A percentile compares a stretch with the other conserved stretches of the same genome.
phyloP scores from a whole-genome alignment of 2,329 filamentous ascomycete genomes.

The Trichoderma pleuroti region DNA sequence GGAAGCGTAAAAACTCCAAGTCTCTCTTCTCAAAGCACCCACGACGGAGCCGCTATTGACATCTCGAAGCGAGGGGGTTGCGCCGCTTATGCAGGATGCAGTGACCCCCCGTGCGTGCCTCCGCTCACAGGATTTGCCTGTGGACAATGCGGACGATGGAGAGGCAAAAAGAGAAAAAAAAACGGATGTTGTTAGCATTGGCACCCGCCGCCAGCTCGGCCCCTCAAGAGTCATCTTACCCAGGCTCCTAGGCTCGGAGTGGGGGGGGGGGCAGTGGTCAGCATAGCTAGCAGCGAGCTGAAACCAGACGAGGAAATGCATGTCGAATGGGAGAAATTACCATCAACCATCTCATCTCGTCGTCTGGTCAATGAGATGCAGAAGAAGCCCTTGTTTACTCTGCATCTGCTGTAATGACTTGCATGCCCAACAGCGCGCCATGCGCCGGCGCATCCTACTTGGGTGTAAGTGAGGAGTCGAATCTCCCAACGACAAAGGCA shows the following conservation, averaged over 20 bases:
- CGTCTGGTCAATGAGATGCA: constrained; percentile 19
- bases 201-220: constrained; percentile 1
- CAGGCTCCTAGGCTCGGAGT: neutral
- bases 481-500: neutral
- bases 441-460: constrained; percentile 6
- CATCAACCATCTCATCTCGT: constrained; percentile 16
- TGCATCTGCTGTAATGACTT: constrained; percentile 19
- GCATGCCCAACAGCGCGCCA: constrained; percentile 16
- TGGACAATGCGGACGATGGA: neutral
- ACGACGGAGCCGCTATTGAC: constrained; percentile 7
- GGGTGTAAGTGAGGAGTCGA: constrained; percentile 7
- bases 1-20: neutral
- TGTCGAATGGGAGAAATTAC: constrained; percentile 9
- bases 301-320: constrained; percentile 10
- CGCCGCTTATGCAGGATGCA: constrained; percentile 32
- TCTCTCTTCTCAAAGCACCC: neutral
- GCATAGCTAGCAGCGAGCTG: constrained; percentile 15
- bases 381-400: constrained; percentile 14
- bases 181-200: neutral
- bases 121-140: constrained; percentile 11
- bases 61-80: constrained; percentile 20
- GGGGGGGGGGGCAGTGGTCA: constrained; percentile 7
- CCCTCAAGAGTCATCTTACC: constrained; percentile 8
- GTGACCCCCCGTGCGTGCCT: constrained; percentile 18
- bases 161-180: neutral